phyloP scores from a whole-genome alignment of 2,329 filamentous ascomycete genomes.

The Hortaea werneckii region DNA sequence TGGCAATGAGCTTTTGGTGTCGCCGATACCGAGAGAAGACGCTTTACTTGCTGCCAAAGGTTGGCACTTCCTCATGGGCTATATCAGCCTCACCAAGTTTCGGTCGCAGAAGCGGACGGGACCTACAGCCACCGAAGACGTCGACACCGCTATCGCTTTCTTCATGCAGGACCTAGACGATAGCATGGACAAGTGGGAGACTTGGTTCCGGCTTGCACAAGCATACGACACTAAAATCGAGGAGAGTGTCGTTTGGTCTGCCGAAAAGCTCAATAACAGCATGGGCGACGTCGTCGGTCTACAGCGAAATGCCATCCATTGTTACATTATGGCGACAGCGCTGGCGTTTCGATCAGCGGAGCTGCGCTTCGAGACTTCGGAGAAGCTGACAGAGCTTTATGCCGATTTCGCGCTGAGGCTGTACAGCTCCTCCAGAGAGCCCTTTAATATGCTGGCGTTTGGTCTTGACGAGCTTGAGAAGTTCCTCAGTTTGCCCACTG shows the following conservation, averaged over 20 bases:
- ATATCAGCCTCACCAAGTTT: constrained; percentile 83
- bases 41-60: constrained; percentile 63
- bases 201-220: constrained; percentile 81
- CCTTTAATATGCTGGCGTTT: constrained; percentile 59
- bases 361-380: constrained; percentile 41
- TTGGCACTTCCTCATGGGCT: constrained; percentile 87
- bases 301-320: constrained; percentile 74
- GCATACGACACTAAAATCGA: constrained; percentile 82
- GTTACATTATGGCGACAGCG: constrained; percentile 58
- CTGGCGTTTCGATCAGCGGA: constrained; percentile 49
- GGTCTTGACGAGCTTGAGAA: constrained; percentile 50
- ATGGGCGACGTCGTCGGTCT: constrained; percentile 62
- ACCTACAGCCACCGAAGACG: constrained; percentile 69
- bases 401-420: constrained; percentile 58
- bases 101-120: constrained; percentile 60
- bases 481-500: constrained; percentile 43
- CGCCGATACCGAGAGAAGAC: constrained; percentile 53
- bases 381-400: constrained; percentile 55
- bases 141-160: constrained; percentile 71
- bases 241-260: constrained; percentile 77
- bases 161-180: constrained; percentile 75
- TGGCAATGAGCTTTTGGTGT: constrained; percentile 60
- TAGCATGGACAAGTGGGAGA: constrained; percentile 73
- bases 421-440: constrained; percentile 58
- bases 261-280: constrained; percentile 83